A percentile compares a stretch with the other conserved stretches of the same genome.
Evolutionary conservation across 306 rosid species (phyloP).

Genomic region (Rosa persica): DNA sequence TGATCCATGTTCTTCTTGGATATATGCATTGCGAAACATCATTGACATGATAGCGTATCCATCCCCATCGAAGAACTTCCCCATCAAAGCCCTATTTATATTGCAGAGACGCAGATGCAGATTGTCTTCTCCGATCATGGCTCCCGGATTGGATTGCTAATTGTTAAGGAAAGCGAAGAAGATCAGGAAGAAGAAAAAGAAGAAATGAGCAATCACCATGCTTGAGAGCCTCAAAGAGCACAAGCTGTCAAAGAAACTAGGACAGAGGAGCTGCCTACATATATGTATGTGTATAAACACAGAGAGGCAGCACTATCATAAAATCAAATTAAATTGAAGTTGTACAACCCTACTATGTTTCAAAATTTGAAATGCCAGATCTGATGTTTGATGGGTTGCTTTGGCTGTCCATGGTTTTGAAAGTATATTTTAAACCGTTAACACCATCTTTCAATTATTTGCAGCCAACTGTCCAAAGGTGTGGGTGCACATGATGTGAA

Average conservation of each 20-base stretch:
- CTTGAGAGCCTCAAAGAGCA: not conserved
- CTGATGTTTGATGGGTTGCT: not conserved
- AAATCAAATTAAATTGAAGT: not conserved
- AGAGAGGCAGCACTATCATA: not conserved
- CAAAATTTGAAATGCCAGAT: slow-evolving; percentile 12
- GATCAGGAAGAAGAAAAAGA: not conserved
- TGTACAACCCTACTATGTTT: not conserved
- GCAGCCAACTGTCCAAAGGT: not conserved
- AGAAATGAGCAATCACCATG: slow-evolving; percentile 10
- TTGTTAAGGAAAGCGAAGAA: not conserved
- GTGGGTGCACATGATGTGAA: slow-evolving; percentile 8
- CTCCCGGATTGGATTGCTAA: not conserved
- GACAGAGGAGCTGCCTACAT: not conserved
- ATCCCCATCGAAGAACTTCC: not conserved
- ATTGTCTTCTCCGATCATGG: not conserved
- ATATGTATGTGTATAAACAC: not conserved
- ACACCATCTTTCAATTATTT: not conserved
- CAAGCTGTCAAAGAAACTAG: not conserved
- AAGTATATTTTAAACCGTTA: not conserved
- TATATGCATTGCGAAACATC: not conserved
- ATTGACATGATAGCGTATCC: not conserved
- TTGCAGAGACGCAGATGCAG: not conserved
- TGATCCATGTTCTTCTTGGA: not conserved
- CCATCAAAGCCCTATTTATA: not conserved
- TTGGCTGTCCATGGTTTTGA: not conserved